phyloP scores from a whole-genome alignment of 768 basidiomycete species.

The Flagelloscypha sp. region DNA sequence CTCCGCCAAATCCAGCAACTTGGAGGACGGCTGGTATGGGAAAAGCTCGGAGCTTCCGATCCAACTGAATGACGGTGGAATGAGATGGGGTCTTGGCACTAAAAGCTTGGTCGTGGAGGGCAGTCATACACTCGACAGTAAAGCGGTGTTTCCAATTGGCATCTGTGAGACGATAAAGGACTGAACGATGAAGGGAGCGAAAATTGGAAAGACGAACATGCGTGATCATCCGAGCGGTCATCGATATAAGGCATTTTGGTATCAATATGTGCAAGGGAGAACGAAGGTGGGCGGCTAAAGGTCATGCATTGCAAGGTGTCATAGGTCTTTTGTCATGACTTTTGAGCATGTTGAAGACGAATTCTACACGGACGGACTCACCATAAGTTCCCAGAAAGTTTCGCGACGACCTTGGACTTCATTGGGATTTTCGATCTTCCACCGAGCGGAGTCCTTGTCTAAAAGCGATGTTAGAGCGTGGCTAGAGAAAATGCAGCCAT shows the following conservation, averaged over 20 bases:
- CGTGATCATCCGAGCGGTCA: constrained; percentile 45
- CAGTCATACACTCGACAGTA: constrained; percentile 58
- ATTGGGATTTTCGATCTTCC: constrained; percentile 45
- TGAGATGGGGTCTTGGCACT: constrained; percentile 64
- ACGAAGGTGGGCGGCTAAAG: constrained; percentile 62
- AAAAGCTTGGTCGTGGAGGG: constrained; percentile 64
- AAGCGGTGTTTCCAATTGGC: constrained; percentile 60
- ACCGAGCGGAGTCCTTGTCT: constrained; percentile 68
- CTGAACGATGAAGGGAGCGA: constrained; percentile 3
- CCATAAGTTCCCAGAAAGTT: constrained; percentile 53
- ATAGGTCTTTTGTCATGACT: constrained; percentile 18
- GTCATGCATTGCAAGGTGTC: constrained; percentile 58
- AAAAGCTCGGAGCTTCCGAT: constrained; percentile 60
- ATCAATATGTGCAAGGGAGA: constrained; percentile 59
- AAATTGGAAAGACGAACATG: constrained; percentile 36
- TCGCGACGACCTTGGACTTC: constrained; percentile 59
- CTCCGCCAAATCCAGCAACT: constrained; percentile 51
- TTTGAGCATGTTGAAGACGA: constrained; percentile 26
- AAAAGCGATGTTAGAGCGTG: constrained; percentile 5
- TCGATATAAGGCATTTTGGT: constrained; percentile 50
- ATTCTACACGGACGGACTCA: constrained; percentile 14
- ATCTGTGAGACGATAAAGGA: constrained; percentile 3
- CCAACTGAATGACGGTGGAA: constrained; percentile 56
- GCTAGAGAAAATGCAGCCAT: not conserved
- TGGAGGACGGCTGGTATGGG: constrained; percentile 60